phyloP scores from a whole-genome alignment of 129 eudicot species.

The Helichrysum umbraculigerum region DNA sequence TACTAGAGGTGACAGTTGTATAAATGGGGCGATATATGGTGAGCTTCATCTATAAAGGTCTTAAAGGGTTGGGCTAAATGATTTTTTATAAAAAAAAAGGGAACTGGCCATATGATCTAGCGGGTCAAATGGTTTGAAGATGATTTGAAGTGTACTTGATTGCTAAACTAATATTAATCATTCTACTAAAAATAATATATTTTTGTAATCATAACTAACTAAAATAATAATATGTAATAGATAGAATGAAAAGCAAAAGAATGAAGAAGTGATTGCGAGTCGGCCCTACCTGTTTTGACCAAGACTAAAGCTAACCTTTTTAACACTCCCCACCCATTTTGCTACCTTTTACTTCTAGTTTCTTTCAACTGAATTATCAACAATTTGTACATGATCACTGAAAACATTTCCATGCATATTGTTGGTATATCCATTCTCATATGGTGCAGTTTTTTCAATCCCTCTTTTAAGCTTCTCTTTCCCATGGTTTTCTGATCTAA shows the following conservation, averaged over 20 bases:
- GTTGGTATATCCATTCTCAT: background rate
- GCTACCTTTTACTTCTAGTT: constrained; percentile 6
- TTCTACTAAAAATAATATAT: background rate
- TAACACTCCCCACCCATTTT: background rate
- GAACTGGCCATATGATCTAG: background rate
- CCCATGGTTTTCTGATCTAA: background rate
- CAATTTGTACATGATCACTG: background rate
- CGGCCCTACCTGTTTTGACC: background rate
- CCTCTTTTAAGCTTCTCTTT: background rate
- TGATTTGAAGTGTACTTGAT: background rate
- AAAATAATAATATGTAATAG: no score
- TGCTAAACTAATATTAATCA: background rate
- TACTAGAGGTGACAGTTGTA: constrained; percentile 8
- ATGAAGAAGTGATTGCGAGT: background rate
- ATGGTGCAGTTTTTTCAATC: no score
- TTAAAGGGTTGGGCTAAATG: background rate
- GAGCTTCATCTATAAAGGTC: background rate
- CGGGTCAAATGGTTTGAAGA: background rate
- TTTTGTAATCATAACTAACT: background rate
- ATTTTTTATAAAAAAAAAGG: background rate
- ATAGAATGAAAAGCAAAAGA: no score
- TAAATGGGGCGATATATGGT: background rate
- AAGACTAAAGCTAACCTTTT: background rate
- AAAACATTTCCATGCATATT: background rate
- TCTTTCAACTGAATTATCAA: background rate